Percentiles rank a stretch among this genome's conserved stretches.
Conservation (phyloP, 2,329 filamentous ascomycete genomes). For the Trichophaea hybrida region DNA sequence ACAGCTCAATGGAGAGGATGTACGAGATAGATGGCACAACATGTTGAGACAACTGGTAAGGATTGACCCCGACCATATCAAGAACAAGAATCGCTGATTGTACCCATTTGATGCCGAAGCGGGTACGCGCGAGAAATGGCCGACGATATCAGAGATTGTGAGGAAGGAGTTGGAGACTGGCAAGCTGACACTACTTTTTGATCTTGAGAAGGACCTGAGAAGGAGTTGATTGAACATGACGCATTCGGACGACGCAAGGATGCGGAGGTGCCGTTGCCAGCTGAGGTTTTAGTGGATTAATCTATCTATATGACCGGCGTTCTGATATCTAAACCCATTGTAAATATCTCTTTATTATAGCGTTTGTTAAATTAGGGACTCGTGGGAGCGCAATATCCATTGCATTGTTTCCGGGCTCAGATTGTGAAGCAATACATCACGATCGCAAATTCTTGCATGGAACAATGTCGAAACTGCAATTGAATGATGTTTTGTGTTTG, state of each 20-base stretch:
- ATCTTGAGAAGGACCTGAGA: conserved; percentile 5
- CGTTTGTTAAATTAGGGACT: too few species aligned
- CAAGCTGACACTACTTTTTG: conserved; percentile 32
- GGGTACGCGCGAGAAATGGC: conserved; percentile 34
- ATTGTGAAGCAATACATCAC: too few species aligned
- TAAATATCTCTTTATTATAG: too few species aligned
- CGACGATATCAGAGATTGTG: conserved; percentile 32
- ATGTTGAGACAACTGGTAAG: conserved; percentile 34
- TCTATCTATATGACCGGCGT: too few species aligned
- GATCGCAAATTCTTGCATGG: too few species aligned
- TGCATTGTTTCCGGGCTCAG: too few species aligned
- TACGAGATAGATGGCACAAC: conserved; percentile 36
- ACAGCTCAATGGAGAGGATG: conserved; percentile 35
- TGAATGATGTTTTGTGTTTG: too few species aligned
- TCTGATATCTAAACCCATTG: too few species aligned
- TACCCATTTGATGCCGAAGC: conserved; percentile 37
- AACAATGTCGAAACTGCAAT: too few species aligned
- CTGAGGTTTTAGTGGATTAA: neutral
- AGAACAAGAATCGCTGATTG: conserved; percentile 37
- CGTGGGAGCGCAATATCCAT: too few species aligned
- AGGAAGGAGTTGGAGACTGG: conserved; percentile 11
- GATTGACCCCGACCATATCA: conserved; percentile 36
- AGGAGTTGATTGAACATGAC: neutral
- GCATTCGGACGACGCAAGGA: neutral
- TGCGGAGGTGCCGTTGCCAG: neutral